A percentile compares a stretch with the other conserved stretches of the same genome.
Evolutionary conservation across 495 filamentous ascomycete species (phyloP).

Genomic region (Penicillium paxilli): DNA sequence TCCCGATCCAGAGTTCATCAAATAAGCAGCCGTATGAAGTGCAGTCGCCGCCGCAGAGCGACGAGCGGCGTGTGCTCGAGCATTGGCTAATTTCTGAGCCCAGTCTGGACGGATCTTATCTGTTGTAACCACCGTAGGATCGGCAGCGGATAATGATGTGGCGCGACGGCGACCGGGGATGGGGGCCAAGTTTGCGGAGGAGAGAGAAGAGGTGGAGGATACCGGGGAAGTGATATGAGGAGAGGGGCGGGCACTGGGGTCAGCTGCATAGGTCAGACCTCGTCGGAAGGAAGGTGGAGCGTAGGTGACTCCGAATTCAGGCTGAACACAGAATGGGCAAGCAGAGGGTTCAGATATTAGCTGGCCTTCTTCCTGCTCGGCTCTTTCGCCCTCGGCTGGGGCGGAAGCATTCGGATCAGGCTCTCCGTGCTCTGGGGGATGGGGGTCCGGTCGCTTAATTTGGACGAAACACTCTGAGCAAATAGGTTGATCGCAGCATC

Average conservation of each 20-base stretch:
- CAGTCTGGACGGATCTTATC: conserved; percentile 92
- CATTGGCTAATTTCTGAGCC: conserved; percentile 84
- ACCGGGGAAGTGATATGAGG: conserved; percentile 64
- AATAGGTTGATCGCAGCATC: conserved; percentile 95
- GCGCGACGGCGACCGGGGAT: conserved; percentile 60
- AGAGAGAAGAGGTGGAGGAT: conserved; percentile 59
- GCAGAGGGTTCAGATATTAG: conserved; percentile 89
- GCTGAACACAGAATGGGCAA: conserved; percentile 93
- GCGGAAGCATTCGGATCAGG: conserved; percentile 47
- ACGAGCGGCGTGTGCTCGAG: conserved; percentile 78
- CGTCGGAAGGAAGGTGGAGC: conserved; percentile 84
- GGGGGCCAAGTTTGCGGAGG: conserved; percentile 36
- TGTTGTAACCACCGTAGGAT: conserved; percentile 82
- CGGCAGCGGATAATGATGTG: conserved; percentile 78
- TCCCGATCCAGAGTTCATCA: conserved; percentile 68
- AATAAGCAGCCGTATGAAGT: conserved; percentile 89
- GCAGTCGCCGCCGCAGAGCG: conserved; percentile 92
- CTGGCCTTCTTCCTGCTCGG: conserved; percentile 56
- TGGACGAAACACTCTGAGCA: conserved; percentile 99
- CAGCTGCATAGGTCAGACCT: conserved; percentile 69
- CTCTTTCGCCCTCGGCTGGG: conserved; percentile 33
- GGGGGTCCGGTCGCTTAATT: conserved; percentile 95
- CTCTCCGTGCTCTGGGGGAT: conserved; percentile 83
- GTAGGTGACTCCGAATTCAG: conserved; percentile 94
- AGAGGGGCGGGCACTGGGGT: conserved; percentile 40